A percentile compares a stretch with the other conserved stretches of the same genome.
phyloP scores from a whole-genome alignment of 441 rosid genomes.

The Adansonia rubrostipa region DNA sequence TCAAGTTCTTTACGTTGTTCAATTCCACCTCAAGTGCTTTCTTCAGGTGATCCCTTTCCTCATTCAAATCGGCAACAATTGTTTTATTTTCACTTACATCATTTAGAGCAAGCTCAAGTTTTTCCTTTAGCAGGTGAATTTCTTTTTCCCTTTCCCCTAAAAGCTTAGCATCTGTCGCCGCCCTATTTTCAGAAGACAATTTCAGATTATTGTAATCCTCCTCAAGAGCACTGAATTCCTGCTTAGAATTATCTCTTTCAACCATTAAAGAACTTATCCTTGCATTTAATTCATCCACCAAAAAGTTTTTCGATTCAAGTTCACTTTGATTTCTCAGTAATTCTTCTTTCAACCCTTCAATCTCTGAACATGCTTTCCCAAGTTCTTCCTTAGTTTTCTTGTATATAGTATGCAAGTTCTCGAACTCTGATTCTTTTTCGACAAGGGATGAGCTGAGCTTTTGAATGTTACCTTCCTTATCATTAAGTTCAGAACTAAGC shows the following conservation, averaged over 20 bases:
- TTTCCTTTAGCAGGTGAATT: slow-evolving; percentile 52
- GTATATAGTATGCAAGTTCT: slow-evolving; percentile 46
- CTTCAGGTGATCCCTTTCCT: slow-evolving; percentile 61
- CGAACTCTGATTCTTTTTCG: slow-evolving; percentile 62
- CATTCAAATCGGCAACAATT: slow-evolving; percentile 47
- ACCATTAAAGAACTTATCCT: slow-evolving; percentile 47
- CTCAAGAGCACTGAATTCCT: slow-evolving; percentile 50
- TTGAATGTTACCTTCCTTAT: slow-evolving; percentile 54
- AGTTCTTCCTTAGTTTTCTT: slow-evolving; percentile 57
- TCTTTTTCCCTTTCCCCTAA: slow-evolving; percentile 58
- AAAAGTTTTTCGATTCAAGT: slow-evolving; percentile 52
- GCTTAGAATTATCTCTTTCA: slow-evolving; percentile 58
- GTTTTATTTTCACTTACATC: slow-evolving; percentile 47
- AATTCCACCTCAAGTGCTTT: slow-evolving; percentile 55
- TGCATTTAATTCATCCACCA: slow-evolving; percentile 58
- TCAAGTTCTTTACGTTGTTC: slow-evolving; percentile 46
- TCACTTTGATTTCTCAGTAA: slow-evolving; percentile 46
- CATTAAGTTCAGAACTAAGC: slow-evolving; percentile 66
- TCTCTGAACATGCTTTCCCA: slow-evolving; percentile 51
- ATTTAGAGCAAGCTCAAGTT: slow-evolving; percentile 48
- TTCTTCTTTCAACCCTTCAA: slow-evolving; percentile 51
- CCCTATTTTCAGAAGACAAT: slow-evolving; percentile 59
- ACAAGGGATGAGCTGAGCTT: slow-evolving; percentile 51
- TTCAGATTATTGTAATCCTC: slow-evolving; percentile 58
- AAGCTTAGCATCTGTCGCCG: slow-evolving; percentile 54